Evolutionary conservation across 176 grass and related monocot species (phyloP).

Genomic region (Oryza meridionalis): DNA sequence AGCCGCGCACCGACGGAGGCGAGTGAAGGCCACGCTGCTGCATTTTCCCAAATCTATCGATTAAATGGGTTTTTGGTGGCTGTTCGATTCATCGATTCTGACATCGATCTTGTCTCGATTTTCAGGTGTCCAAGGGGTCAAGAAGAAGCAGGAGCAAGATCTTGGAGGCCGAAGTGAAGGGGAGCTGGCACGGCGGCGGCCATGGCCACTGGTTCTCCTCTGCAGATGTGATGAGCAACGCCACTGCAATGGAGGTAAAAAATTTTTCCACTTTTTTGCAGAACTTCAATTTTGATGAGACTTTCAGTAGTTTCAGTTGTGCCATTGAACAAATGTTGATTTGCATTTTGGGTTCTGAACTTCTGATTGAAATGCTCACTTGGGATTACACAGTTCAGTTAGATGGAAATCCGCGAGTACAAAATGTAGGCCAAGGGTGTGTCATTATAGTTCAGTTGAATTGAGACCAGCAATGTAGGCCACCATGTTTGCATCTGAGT

Average conservation of each 20-base stretch:
- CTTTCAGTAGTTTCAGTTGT: neutral
- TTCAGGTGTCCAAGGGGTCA: slow-evolving; percentile 47
- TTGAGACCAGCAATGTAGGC: neutral
- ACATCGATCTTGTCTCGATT: neutral
- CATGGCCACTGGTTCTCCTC: slow-evolving; percentile 21
- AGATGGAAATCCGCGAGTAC: no score
- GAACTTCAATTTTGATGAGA: neutral
- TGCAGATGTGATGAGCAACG: slow-evolving; percentile 41
- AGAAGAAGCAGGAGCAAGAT: slow-evolving; percentile 43
- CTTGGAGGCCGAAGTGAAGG: slow-evolving; percentile 46
- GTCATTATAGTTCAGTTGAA: neutral
- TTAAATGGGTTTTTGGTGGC: neutral
- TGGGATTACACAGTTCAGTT: neutral
- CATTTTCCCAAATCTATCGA: neutral
- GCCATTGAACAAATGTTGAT: neutral
- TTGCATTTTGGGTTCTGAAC: neutral
- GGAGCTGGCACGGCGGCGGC: slow-evolving; percentile 21
- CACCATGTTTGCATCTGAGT: neutral
- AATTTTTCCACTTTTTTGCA: neutral
- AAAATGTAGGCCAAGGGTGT: neutral
- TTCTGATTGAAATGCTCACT: neutral
- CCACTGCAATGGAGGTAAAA: slow-evolving; percentile 64
- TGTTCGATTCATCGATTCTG: neutral
- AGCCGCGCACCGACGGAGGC: slow-evolving; percentile 46
- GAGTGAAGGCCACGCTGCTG: neutral